Evolutionary conservation across 306 rosid genomes (phyloP), one percentile per base, ranked within the genome.

Genomic region (Aeschynomene evenia): DNA sequence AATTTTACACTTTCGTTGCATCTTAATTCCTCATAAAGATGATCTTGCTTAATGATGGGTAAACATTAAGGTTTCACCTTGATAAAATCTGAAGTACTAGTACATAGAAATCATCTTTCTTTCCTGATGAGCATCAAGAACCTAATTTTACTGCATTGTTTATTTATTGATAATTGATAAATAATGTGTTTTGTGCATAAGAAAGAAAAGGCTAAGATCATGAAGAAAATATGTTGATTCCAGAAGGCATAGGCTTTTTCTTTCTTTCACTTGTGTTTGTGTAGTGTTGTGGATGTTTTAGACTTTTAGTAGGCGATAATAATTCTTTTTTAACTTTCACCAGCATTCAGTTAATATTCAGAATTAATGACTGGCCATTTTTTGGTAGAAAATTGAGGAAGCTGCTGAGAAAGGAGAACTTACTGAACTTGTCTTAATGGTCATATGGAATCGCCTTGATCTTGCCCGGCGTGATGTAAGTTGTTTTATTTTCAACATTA

Each of bases 361-460:
- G 6, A 9, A 33, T 57, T 57, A 46, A 29, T 29, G 62, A 56
- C 34, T 53, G 60, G 22, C 51, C 65, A 6, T 69, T 36, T 61
- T 49, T n/a, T 29, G 77, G 81, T 81, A 93, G 98, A 87, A 86
- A 85, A 90, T 94, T 72, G 98, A 87, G 80, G 94, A 86, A 77
- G 96, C 96, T 75, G 97, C 96, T 7, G 97, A 90, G 88, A 90
- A 70, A 78, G 98, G 97, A 64, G 97, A 90, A 72, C 89, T 94
- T 63, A 85, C 83, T 7, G 95, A 94, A 75, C 98, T 94, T 85
- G 98, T 94, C 72, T 84, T 94, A 59, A 76, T 94, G 87, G 92
- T 88, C 76, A 86, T 94, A 82, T 90, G 98, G 98, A 90, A 94
- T 77, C 98, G 92, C 64, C 97, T 88, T 69, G 97, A 94, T 78